Conservation (phyloP, 2,329 filamentous ascomycete species). For the Ceratocystis eucalypticola region DNA sequence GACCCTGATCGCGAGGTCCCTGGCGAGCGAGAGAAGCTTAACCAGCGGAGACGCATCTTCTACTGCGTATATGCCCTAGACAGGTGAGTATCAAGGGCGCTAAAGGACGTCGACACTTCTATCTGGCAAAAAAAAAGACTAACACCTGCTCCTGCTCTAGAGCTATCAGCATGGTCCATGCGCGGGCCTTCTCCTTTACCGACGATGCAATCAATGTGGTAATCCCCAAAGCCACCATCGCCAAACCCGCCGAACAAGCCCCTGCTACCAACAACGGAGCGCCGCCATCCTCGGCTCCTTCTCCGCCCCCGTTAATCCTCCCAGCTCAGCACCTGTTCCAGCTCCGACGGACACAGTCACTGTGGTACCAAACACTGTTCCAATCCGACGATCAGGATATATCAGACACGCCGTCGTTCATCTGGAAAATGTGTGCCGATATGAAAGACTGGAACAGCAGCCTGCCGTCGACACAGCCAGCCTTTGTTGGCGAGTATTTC, state of each 20-base stretch:
- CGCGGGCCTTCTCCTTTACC: constrained; percentile 81
- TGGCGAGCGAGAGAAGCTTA: constrained; percentile 54
- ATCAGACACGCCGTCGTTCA: constrained; percentile 53
- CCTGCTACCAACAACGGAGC: constrained; percentile 27
- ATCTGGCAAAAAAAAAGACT: constrained; percentile 18
- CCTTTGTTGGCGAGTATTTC: constrained; percentile 60
- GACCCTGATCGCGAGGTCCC: constrained; percentile 62
- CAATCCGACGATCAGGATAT: constrained; percentile 60
- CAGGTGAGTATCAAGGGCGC: constrained; percentile 38
- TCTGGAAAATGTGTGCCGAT: constrained; percentile 62
- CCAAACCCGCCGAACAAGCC: constrained; percentile 21
- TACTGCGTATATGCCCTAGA: constrained; percentile 86
- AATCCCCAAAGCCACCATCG: constrained; percentile 43
- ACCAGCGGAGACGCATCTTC: constrained; percentile 71
- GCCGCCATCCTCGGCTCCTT: constrained; percentile 30
- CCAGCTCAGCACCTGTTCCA: constrained; percentile 67
- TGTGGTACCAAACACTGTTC: constrained; percentile 80
- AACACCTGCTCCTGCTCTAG: constrained; percentile 31
- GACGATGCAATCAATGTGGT: constrained; percentile 75
- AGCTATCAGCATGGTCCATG: constrained; percentile 77
- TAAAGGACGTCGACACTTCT: no score
- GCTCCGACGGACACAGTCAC: constrained; percentile 72
- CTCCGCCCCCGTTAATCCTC: constrained; percentile 37
- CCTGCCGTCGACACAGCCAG: constrained; percentile 52
- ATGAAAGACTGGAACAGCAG: constrained; percentile 71